These are phyloP conservation scores for Ceratobasidium sp. DNA, from an alignment of 1,284 basidiomycete genomes.

Conservation along the genomic window DNA sequence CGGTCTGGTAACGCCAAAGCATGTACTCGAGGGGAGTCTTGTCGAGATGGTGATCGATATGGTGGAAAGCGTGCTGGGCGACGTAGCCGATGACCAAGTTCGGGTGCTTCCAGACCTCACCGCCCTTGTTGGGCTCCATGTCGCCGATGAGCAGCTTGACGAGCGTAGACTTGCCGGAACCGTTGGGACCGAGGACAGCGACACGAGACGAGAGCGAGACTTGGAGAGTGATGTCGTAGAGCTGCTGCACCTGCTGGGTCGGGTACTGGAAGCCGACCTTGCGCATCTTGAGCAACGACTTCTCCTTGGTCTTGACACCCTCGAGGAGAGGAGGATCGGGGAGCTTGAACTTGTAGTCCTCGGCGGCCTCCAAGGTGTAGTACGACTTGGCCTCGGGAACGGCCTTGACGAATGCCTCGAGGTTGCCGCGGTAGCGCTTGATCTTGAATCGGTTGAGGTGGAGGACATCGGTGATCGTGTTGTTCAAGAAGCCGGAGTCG, in stretches of 20 bases:
- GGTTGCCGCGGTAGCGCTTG: conserved; percentile 97
- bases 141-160: conserved; percentile 99
- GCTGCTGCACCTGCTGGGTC: conserved; percentile 84
- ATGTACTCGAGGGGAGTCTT: conserved; percentile 99
- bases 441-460: conserved; percentile 99
- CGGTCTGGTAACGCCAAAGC: conserved; percentile 99
- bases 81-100: conserved; percentile 99
- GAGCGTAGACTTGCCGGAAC: conserved; percentile 98
- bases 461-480: conserved; percentile 98
- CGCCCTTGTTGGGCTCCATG: conserved; percentile 95
- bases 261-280: conserved; percentile 98
- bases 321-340: conserved; percentile 96
- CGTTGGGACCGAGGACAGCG: conserved; percentile 96
- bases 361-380: conserved; percentile 93
- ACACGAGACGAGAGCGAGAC: conserved; percentile 98
- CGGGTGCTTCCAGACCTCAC: conserved; percentile 99
- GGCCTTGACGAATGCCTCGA: conserved; percentile 93
- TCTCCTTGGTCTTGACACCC: conserved; percentile 99
- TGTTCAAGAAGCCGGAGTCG: conserved; percentile 99
- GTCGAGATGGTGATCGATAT: conserved; percentile 98
- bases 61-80: conserved; percentile 99
- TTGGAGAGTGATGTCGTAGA: conserved; percentile 95
- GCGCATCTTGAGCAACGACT: conserved; percentile 97
- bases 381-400: conserved; percentile 99
- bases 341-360: conserved; percentile 98